Evolutionary conservation across 192 early-diverging fungal genomes (phyloP).

Genomic region (Podila epigama): DNA sequence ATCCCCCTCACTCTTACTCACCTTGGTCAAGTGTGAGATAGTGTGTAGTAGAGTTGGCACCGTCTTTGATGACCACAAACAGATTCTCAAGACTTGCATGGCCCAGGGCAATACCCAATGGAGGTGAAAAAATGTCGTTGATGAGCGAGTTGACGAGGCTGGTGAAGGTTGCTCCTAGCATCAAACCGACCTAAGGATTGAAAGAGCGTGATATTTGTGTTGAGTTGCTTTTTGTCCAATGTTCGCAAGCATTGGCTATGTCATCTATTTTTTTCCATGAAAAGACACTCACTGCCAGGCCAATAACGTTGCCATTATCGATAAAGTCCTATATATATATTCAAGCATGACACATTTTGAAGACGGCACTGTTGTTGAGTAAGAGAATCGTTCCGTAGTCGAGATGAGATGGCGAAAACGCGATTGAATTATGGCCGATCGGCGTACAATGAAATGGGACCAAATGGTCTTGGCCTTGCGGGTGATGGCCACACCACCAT

Average conservation of each 20-base stretch:
- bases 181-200: conserved; percentile 18
- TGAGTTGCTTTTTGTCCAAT: background rate
- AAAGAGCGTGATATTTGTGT: background rate
- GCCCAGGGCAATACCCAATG: conserved; percentile 27
- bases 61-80: conserved; percentile 39
- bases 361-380: too few species aligned
- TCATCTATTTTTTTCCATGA: background rate
- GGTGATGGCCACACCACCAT: conserved; percentile 16
- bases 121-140: conserved; percentile 35
- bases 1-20: too few species aligned
- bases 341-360: too few species aligned
- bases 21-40: conserved; percentile 41
- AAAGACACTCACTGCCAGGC: conserved; percentile 21
- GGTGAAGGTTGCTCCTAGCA: conserved; percentile 28
- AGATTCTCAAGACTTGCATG: conserved; percentile 35
- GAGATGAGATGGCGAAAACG: too few species aligned
- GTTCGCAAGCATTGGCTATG: too few species aligned
- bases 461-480: conserved; percentile 22
- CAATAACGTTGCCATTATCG: conserved; percentile 44
- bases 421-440: background rate
- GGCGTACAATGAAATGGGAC: conserved; percentile 20
- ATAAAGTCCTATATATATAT: conserved; percentile 48
- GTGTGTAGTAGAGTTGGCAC: conserved; percentile 3
- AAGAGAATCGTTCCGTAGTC: too few species aligned
- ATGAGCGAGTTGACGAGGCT: conserved; percentile 27